phyloP scores from a whole-genome alignment of 2,329 filamentous ascomycete species.

The Botrytis deweyae region DNA sequence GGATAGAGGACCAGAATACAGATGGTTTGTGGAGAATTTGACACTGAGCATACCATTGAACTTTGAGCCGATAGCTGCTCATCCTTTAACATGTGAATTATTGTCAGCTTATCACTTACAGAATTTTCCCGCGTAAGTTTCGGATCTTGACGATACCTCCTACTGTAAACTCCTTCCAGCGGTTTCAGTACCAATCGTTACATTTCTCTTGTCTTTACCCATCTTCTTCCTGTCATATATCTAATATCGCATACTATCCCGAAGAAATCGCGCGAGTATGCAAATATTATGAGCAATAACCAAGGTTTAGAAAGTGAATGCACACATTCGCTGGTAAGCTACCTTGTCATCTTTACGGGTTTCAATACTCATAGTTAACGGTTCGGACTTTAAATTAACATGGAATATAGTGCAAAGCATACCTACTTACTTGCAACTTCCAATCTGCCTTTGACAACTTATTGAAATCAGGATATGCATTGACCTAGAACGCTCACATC shows the following conservation, averaged over 20 bases:
- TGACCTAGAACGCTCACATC: not conserved
- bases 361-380: not conserved
- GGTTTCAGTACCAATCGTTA: not conserved
- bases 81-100: not conserved
- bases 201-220: not conserved
- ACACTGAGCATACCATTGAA: not conserved
- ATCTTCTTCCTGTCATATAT: not conserved
- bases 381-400: not conserved
- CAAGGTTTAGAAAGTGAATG: not conserved
- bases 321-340: not conserved
- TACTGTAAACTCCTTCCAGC: not conserved
- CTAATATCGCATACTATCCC: not conserved
- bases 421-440: not conserved
- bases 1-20: not conserved
- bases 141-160: not conserved
- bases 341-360: not conserved
- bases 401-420: not conserved
- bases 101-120: not conserved
- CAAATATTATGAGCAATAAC: not conserved
- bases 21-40: not conserved
- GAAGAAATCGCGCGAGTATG: not conserved
- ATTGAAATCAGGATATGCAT: not conserved
- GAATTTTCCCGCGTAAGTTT: not conserved
- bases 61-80: not conserved
- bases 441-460: not conserved